Evolutionary conservation across 257 asterid species (phyloP).

Genomic region (Pogostemon cablin): DNA sequence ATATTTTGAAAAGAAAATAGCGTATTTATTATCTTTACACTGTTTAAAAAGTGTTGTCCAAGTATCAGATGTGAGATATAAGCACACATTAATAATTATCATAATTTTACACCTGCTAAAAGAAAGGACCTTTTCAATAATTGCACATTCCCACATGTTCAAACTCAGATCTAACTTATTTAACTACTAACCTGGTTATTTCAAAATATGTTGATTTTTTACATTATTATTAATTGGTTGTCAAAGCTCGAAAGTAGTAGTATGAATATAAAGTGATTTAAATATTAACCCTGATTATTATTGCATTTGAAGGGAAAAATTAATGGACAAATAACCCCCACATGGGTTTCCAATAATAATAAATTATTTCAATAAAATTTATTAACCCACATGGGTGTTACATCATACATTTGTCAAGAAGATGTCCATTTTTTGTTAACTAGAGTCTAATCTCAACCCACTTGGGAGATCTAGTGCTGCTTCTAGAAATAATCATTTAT

Average conservation of each 20-base stretch:
- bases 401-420: slow-evolving; percentile 31
- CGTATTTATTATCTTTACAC: not conserved
- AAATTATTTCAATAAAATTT: no score
- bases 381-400: slow-evolving; percentile 37
- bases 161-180: slow-evolving; percentile 11
- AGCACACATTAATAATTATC: not conserved
- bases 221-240: not conserved
- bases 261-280: not conserved
- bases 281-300: not conserved
- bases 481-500: slow-evolving; percentile 10
- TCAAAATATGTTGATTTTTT: not conserved
- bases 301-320: not conserved
- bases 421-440: not conserved
- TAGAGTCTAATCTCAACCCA: not conserved
- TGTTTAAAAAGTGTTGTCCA: no score
- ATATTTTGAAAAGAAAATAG: not conserved
- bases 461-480: not conserved
- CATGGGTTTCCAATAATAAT: no score
- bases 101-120: slow-evolving; percentile 30
- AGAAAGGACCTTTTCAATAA: slow-evolving; percentile 16
- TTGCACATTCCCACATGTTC: not conserved
- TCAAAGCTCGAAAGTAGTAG: not conserved
- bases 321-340: no score
- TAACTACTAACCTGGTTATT: not conserved
- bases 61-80: no score